These are phyloP conservation scores for Yamadazyma atlantica DNA, from an alignment of 1,139 yeast species.

Conservation along the genomic window DNA sequence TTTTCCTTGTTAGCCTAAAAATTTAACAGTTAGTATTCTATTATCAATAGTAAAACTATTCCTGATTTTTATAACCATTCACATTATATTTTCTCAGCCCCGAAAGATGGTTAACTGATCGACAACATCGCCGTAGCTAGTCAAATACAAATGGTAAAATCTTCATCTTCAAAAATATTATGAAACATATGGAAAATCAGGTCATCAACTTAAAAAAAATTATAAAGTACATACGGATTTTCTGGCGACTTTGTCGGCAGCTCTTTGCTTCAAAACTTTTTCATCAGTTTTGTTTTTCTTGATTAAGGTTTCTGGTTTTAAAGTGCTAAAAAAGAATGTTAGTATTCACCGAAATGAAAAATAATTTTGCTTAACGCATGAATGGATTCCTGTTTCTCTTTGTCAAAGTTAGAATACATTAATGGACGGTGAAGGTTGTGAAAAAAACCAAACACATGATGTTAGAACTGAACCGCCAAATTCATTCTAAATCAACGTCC, in stretches of 20 bases:
- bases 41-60: not conserved
- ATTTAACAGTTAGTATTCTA: constrained; percentile 34
- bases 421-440: constrained; percentile 18
- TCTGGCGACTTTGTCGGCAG: constrained; percentile 84
- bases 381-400: constrained; percentile 3
- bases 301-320: constrained; percentile 89
- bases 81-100: constrained; percentile 66
- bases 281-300: constrained; percentile 93
- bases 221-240: constrained; percentile 74
- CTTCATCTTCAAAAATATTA: constrained; percentile 53
- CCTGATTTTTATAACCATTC: not conserved
- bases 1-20: constrained; percentile 78
- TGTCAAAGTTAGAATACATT: constrained; percentile 9
- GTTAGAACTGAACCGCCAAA: constrained; percentile 47
- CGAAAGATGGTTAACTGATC: constrained; percentile 98
- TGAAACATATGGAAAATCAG: constrained; percentile 20
- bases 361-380: not conserved
- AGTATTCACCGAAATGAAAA: constrained; percentile 21
- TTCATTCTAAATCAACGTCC: constrained; percentile 41
- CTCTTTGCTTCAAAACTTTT: constrained; percentile 83
- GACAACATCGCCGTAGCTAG: constrained; percentile 93
- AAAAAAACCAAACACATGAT: constrained; percentile 28
- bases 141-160: constrained; percentile 57
- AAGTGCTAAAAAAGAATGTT: constrained; percentile 41
- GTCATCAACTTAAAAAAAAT: not conserved